Conservation (phyloP, 1,284 basidiomycete genomes). For the Phellopilus nigrolimitatus region DNA sequence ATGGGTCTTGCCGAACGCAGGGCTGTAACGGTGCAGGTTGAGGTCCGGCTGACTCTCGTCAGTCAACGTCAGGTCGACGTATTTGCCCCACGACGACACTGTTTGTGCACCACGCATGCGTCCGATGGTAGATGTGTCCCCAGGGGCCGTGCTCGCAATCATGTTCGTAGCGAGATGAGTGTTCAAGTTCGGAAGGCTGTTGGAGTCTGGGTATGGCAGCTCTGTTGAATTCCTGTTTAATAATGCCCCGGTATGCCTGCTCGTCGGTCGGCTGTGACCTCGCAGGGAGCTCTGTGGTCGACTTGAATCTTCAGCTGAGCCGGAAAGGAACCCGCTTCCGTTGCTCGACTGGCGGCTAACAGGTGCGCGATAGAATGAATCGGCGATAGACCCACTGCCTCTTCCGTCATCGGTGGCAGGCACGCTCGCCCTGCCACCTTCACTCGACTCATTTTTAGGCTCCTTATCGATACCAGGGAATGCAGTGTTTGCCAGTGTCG, state of each 20-base stretch:
- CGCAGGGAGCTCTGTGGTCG: no score
- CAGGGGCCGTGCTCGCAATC: background rate
- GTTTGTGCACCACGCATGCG: background rate
- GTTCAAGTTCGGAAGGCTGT: slow-evolving; percentile 7
- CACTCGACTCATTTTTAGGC: slow-evolving; percentile 2
- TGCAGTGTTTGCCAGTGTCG: slow-evolving; percentile 16
- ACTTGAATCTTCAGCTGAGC: slow-evolving; percentile 14
- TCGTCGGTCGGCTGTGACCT: slow-evolving; percentile 7
- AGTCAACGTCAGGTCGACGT: slow-evolving; percentile 9
- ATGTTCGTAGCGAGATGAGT: background rate
- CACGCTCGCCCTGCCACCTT: slow-evolving; percentile 4
- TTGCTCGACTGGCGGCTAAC: slow-evolving; percentile 16
- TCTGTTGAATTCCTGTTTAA: slow-evolving; percentile 8
- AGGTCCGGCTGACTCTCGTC: no score
- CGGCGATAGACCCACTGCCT: no score
- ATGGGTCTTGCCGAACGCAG: slow-evolving; percentile 9
- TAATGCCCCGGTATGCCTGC: slow-evolving; percentile 12
- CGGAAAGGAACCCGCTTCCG: slow-evolving; percentile 17
- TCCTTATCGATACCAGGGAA: background rate
- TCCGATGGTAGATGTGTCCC: background rate
- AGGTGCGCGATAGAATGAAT: slow-evolving; percentile 16
- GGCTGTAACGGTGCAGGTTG: slow-evolving; percentile 2
- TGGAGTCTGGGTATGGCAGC: slow-evolving; percentile 7
- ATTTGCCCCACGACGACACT: slow-evolving; percentile 10
- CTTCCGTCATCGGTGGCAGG: slow-evolving; percentile 12